phyloP scores from a whole-genome alignment of 768 basidiomycete genomes.

The Suillus americanus region DNA sequence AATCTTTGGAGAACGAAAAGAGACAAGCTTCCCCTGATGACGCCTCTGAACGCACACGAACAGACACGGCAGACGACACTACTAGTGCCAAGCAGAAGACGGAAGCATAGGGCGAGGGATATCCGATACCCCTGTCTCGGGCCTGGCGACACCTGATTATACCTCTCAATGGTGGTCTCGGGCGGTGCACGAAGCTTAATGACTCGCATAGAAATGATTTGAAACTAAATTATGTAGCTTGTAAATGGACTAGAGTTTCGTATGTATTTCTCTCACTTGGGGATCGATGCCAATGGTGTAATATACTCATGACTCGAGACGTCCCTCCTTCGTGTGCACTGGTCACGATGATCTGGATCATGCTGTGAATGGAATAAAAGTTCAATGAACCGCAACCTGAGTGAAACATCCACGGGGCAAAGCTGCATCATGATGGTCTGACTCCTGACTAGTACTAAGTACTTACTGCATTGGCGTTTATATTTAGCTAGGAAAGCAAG shows the following conservation, averaged over 20 bases:
- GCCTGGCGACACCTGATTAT: neutral
- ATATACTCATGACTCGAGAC: neutral
- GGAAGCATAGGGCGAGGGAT: slow-evolving; percentile 2
- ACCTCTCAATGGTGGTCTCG: neutral
- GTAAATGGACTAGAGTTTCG: neutral
- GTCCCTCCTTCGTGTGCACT: neutral
- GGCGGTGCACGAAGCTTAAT: neutral
- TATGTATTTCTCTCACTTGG: neutral
- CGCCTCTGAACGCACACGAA: slow-evolving; percentile 5
- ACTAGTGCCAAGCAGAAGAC: neutral
- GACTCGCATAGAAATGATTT: neutral
- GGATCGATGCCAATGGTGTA: neutral
- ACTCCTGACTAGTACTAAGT: neutral
- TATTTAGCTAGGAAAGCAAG: neutral
- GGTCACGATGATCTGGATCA: neutral
- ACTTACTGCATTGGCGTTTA: neutral
- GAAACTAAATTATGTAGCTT: neutral
- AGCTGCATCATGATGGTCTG: neutral
- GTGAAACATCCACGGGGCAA: neutral
- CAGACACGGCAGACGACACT: neutral
- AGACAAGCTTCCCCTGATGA: neutral
- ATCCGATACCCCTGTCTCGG: neutral
- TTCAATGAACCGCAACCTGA: neutral
- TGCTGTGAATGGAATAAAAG: no score
- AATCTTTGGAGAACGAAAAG: slow-evolving; percentile 4